phyloP scores from a whole-genome alignment of 2,329 filamentous ascomycete genomes.

The Rhynchosporium graminicola region DNA sequence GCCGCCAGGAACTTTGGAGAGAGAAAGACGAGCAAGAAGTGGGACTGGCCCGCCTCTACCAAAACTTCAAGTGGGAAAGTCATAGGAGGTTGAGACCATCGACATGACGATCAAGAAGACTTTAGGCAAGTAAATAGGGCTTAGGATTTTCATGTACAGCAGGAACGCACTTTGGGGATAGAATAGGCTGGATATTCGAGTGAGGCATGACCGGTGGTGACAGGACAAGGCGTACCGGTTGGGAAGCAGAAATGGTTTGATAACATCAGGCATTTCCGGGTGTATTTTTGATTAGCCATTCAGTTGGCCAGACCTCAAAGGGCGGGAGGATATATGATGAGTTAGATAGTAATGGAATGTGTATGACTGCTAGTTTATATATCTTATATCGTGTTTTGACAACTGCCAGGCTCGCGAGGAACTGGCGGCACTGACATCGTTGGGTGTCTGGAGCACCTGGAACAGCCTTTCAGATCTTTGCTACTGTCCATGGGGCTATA shows the following conservation, averaged over 20 bases:
- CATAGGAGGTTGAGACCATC: slow-evolving; percentile 16
- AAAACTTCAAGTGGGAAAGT: slow-evolving; percentile 29
- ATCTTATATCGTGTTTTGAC: no score
- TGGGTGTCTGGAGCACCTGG: no score
- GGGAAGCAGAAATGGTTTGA: slow-evolving; percentile 4
- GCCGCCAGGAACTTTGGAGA: slow-evolving; percentile 42
- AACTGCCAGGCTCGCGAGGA: no score
- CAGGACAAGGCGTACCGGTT: slow-evolving; percentile 4
- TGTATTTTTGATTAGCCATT: slow-evolving; percentile 19
- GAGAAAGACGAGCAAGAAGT: slow-evolving; percentile 48
- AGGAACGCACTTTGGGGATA: slow-evolving; percentile 6
- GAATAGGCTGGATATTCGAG: background rate
- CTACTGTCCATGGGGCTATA: no score
- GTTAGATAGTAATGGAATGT: slow-evolving; percentile 17
- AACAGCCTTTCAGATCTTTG: no score
- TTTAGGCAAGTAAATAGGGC: background rate
- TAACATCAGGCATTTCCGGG: slow-evolving; percentile 19
- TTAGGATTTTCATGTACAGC: background rate
- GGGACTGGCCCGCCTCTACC: slow-evolving; percentile 44
- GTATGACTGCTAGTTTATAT: background rate
- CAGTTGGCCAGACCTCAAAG: background rate
- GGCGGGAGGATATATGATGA: slow-evolving; percentile 13
- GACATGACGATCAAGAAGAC: background rate
- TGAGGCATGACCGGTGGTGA: background rate
- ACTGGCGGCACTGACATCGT: no score